A percentile compares a stretch with the other conserved stretches of the same genome.
These are phyloP conservation scores for Penicillium crustosum DNA, from an alignment of 2,329 filamentous ascomycete species.

Conservation along the genomic window DNA sequence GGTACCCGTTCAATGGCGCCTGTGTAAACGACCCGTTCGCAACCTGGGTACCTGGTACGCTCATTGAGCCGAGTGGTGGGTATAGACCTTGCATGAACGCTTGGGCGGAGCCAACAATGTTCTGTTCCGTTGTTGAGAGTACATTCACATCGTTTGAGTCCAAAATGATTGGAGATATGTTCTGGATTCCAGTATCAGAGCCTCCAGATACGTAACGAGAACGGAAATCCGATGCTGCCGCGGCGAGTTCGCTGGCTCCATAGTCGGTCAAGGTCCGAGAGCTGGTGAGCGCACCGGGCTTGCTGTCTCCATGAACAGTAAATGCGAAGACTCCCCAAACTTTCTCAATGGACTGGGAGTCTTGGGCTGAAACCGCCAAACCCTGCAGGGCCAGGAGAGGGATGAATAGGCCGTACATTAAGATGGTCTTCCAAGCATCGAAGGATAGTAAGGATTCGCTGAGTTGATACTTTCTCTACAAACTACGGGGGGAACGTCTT, in stretches of 20 bases:
- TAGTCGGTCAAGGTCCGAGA: slow-evolving; percentile 50
- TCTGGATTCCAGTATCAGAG: slow-evolving; percentile 41
- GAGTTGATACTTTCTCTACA: neutral
- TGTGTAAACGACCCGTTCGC: slow-evolving; percentile 51
- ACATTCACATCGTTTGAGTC: slow-evolving; percentile 50
- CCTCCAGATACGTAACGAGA: slow-evolving; percentile 50
- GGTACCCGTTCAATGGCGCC: slow-evolving; percentile 56
- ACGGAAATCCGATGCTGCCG: slow-evolving; percentile 53
- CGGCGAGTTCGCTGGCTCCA: slow-evolving; percentile 56
- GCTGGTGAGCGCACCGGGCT: slow-evolving; percentile 44
- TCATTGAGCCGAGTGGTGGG: slow-evolving; percentile 48
- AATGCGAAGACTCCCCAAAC: slow-evolving; percentile 55
- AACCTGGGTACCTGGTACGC: slow-evolving; percentile 39
- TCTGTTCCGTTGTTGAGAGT: slow-evolving; percentile 49
- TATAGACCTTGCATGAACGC: slow-evolving; percentile 64
- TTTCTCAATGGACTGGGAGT: slow-evolving; percentile 27
- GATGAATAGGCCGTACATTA: slow-evolving; percentile 3
- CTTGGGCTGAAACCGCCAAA: slow-evolving; percentile 27
- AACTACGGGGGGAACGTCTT: neutral
- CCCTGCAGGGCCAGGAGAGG: slow-evolving; percentile 17
- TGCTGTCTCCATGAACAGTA: slow-evolving; percentile 56
- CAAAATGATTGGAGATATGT: slow-evolving; percentile 48
- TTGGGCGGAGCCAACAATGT: slow-evolving; percentile 54
- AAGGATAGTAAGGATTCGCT: neutral
- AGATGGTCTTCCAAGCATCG: slow-evolving; percentile 13